Base-by-base conservation (phyloP, 768 basidiomycete species). In the Dentipellis fragilis region DNA sequence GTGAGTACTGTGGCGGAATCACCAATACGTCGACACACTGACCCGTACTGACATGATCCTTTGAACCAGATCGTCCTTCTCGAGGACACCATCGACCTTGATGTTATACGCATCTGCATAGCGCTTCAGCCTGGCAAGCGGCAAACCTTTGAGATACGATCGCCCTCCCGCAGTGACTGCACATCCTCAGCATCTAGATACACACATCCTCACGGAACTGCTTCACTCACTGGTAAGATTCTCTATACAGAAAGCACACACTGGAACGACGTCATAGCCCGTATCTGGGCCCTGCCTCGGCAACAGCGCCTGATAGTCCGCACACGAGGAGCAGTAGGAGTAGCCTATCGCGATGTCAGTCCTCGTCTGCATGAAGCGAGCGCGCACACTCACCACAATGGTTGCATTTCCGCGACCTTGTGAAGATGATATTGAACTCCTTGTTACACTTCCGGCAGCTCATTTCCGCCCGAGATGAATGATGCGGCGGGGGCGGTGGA, bases 41-140 rank as follows among this genome's bases (percentile, higher is more conserved):
- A 87, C 88, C 64, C 64, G 67, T 42, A 68, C 69, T 22, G 66
- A 66, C 1, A 88, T 47, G 48, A 87, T 77, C 40, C 73, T 79
- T 51, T 88, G 84, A 39, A 90, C 80, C 47, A 90, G 70, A 65
- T 90, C 88, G 52, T 87, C 83, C 68, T 90, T 90, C 67, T 91
- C 89, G 14, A 89, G 73, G 1, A 82, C 79, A 49, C 78, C 76
- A 55, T 75, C 78, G 16, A 79, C 74, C 53, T 73, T 70, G 60
- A 91, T 85, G 55, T 81, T 79, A 60, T 91, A 91, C 5, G 82
- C 84, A 52, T 73, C 76, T 22, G 83, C 75, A 63, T 90, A 90
- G 50, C 78, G 81, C 72, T 80, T 82, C 50, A 91, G 72, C 62
- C 79, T 85, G 47, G 77, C 67, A 42, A 89, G 66, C 0, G 84